Evolutionary conservation across 768 basidiomycete genomes (phyloP).

Genomic region (Cystobasidium tubakii): DNA sequence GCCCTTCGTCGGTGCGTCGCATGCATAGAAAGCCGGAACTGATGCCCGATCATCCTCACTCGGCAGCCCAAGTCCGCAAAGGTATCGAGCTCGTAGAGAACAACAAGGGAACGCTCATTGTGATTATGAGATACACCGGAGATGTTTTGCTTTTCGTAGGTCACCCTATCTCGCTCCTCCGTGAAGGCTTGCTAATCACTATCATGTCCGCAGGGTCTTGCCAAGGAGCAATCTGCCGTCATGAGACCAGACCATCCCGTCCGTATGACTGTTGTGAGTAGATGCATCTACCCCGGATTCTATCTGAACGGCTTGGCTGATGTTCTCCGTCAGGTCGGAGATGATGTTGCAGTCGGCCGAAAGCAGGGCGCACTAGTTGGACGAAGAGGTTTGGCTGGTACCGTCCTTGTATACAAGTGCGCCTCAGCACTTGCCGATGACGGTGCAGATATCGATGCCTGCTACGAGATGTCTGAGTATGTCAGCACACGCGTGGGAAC

Average conservation of each 20-base stretch:
- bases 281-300: not conserved
- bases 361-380: conserved; percentile 52
- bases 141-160: conserved; percentile 50
- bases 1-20: not conserved
- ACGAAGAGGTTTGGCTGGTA: conserved; percentile 51
- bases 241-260: conserved; percentile 44
- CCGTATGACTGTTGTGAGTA: conserved; percentile 33
- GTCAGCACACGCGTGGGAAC: conserved; percentile 48
- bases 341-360: conserved; percentile 52
- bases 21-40: not conserved
- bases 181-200: not conserved
- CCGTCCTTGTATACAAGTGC: conserved; percentile 52
- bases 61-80: conserved; percentile 9
- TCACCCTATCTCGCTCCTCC: not conserved
- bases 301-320: not conserved
- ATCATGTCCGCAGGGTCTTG: conserved; percentile 42
- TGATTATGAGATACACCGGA: conserved; percentile 46
- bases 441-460: conserved; percentile 49
- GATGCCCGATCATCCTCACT: not conserved
- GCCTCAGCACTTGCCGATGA: conserved; percentile 49
- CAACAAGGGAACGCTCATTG: conserved; percentile 31
- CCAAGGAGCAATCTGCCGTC: conserved; percentile 44
- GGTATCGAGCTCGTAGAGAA: conserved; percentile 21
- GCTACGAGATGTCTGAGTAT: conserved; percentile 47
- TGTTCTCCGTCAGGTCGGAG: conserved; percentile 44